Percentiles rank a stretch among this genome's conserved stretches.
These are phyloP conservation scores for Leucocoprinus leucothites DNA, from an alignment of 768 basidiomycete genomes.

Conservation along the genomic window DNA sequence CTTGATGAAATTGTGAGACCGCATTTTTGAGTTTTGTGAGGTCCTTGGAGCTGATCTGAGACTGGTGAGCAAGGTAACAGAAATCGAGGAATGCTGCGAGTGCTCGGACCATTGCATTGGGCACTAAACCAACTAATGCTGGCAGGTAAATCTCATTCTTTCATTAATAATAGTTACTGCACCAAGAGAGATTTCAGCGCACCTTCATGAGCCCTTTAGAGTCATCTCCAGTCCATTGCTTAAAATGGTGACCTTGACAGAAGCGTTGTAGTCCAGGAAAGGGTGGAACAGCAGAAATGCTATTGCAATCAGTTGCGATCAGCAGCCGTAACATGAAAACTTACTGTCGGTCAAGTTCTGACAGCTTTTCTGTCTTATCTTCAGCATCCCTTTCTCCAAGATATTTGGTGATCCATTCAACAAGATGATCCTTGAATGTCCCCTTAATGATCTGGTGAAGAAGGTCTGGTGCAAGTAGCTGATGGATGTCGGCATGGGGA, in stretches of 20 bases:
- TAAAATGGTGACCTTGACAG: slow-evolving; percentile 24
- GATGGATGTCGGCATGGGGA: slow-evolving; percentile 31
- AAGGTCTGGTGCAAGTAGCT: slow-evolving; percentile 26
- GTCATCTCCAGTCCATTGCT: slow-evolving; percentile 35
- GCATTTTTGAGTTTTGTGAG: slow-evolving; percentile 17
- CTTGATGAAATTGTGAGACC: slow-evolving; percentile 22
- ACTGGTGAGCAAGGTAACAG: slow-evolving; percentile 26
- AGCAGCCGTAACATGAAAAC: background rate
- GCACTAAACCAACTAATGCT: slow-evolving; percentile 18
- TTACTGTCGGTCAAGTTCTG: slow-evolving; percentile 9
- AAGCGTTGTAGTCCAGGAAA: slow-evolving; percentile 23
- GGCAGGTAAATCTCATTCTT: slow-evolving; percentile 22
- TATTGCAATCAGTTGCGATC: background rate
- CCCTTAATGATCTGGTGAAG: slow-evolving; percentile 39
- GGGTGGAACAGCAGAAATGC: slow-evolving; percentile 20
- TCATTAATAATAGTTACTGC: too few species aligned
- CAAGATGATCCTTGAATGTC: slow-evolving; percentile 39
- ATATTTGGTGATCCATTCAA: slow-evolving; percentile 32
- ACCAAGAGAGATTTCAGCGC: background rate
- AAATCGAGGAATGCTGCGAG: slow-evolving; percentile 29
- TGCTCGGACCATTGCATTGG: slow-evolving; percentile 16
- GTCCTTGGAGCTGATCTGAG: background rate
- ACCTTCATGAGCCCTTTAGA: slow-evolving; percentile 37
- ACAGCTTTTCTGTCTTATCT: background rate
- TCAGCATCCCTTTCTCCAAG: slow-evolving; percentile 11